Conservation (phyloP, 2,329 filamentous ascomycete species). For the Penicillium hordei region DNA sequence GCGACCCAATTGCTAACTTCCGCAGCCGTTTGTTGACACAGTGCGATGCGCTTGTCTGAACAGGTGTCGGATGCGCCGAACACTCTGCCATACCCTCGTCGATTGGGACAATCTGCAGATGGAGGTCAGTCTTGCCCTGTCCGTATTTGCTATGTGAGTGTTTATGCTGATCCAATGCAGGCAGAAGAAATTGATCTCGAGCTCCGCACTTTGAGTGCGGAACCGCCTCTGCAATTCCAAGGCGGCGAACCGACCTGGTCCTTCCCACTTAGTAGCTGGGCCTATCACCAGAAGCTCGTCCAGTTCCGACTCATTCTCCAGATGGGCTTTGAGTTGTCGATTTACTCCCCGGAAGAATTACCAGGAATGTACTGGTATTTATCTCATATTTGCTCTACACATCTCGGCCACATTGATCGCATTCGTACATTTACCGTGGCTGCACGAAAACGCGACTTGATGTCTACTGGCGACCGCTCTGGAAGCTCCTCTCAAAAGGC, state of each 20-base stretch:
- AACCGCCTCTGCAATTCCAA: slow-evolving; percentile 58
- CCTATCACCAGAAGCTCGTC: slow-evolving; percentile 83
- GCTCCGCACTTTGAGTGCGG: slow-evolving; percentile 61
- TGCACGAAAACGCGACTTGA: slow-evolving; percentile 30
- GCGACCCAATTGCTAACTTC: slow-evolving; percentile 14
- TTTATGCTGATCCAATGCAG: slow-evolving; percentile 28
- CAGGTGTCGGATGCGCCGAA: slow-evolving; percentile 81
- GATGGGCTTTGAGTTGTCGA: slow-evolving; percentile 88
- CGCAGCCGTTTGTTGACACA: slow-evolving; percentile 76
- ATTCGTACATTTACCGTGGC: slow-evolving; percentile 65
- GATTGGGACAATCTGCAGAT: slow-evolving; percentile 83
- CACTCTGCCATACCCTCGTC: slow-evolving; percentile 77
- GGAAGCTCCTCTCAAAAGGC: slow-evolving; percentile 28
- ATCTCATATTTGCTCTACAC: slow-evolving; percentile 67
- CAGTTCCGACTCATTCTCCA: slow-evolving; percentile 86
- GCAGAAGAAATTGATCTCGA: slow-evolving; percentile 70
- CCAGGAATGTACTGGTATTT: slow-evolving; percentile 90
- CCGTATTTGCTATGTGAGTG: not conserved
- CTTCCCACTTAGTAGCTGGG: slow-evolving; percentile 82
- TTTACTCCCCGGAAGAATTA: slow-evolving; percentile 84
- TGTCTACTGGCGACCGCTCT: slow-evolving; percentile 5
- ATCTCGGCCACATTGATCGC: slow-evolving; percentile 68
- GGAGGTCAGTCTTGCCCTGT: slow-evolving; percentile 53
- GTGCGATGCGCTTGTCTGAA: slow-evolving; percentile 87
- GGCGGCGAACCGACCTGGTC: slow-evolving; percentile 60